Evolutionary conservation across 75 land plant genomes (phyloP).

Genomic region (Pseudotsuga menziesii): DNA sequence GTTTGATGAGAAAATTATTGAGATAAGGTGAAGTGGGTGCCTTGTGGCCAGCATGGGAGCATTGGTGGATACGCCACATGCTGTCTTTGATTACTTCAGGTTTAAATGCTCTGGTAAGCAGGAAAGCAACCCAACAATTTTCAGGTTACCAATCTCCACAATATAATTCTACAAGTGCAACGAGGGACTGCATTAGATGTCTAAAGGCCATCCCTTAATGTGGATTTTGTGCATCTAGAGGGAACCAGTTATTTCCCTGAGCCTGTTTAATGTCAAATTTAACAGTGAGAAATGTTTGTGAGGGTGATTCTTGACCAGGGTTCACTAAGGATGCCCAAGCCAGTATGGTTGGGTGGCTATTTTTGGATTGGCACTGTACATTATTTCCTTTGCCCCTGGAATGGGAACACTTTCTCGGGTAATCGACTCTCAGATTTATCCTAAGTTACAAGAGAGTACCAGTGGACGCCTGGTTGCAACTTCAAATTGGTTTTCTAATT

Average conservation of each 20-base stretch:
- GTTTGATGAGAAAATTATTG: too few species aligned
- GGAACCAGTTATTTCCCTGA: constrained; percentile 55
- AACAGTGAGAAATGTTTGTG: constrained; percentile 24
- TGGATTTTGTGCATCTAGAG: constrained; percentile 49
- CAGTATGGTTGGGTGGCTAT: constrained; percentile 75
- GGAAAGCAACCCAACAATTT: neutral
- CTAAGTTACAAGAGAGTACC: constrained; percentile 72
- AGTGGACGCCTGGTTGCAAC: constrained; percentile 92
- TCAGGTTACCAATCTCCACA: neutral
- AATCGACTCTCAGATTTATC: constrained; percentile 93
- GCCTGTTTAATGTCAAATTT: constrained; percentile 45
- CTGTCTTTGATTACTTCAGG: constrained; percentile 79
- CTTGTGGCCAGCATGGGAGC: too few species aligned
- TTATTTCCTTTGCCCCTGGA: constrained; percentile 64
- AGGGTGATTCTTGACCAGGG: constrained; percentile 34
- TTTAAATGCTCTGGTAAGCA: constrained; percentile 58
- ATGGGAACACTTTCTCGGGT: constrained; percentile 96
- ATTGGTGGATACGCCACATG: too few species aligned
- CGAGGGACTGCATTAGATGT: constrained; percentile 50
- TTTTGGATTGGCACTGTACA: constrained; percentile 53
- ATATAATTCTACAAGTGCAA: neutral
- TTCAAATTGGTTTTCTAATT: constrained; percentile 79
- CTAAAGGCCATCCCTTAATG: constrained; percentile 46
- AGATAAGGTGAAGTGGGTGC: too few species aligned
- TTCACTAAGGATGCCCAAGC: constrained; percentile 81